These are phyloP conservation scores for Pythium volutum DNA, from an alignment of 352 stramenopile species.

Conservation along the genomic window DNA sequence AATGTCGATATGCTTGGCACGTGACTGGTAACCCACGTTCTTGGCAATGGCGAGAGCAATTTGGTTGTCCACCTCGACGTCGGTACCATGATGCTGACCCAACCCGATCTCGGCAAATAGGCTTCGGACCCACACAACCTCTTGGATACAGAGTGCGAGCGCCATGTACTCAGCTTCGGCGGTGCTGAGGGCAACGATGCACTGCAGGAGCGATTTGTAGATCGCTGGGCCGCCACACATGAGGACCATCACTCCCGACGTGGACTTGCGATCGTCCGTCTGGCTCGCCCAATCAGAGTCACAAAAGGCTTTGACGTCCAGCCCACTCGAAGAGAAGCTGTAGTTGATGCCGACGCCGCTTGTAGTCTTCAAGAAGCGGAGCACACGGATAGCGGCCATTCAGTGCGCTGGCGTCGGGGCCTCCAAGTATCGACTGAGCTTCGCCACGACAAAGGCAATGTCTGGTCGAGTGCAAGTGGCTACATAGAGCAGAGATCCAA, in stretches of 20 bases:
- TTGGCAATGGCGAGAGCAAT: conserved; percentile 2
- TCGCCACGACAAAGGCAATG: background rate
- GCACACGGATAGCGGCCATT: background rate
- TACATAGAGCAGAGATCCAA: background rate
- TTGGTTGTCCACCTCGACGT: conserved; percentile 5
- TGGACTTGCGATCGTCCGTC: background rate
- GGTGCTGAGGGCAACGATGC: conserved; percentile 15
- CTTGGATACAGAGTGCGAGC: conserved; percentile 16
- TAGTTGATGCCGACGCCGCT: background rate
- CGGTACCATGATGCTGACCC: too few relatives aligned
- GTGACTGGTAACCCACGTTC: conserved; percentile 1
- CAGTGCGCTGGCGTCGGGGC: background rate
- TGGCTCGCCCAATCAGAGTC: too few relatives aligned
- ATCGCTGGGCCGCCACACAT: conserved; percentile 14
- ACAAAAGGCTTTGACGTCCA: too few relatives aligned
- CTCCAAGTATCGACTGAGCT: background rate
- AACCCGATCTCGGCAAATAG: conserved; percentile 8
- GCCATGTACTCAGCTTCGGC: conserved; percentile 28
- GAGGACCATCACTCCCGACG: conserved; percentile 22
- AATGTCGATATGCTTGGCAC: conserved; percentile 15
- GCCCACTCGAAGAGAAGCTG: too few relatives aligned
- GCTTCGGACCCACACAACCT: conserved; percentile 20
- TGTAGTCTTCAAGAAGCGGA: background rate
- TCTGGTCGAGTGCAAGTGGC: background rate
- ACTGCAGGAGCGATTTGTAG: conserved; percentile 25